Conservation (phyloP, 2,329 filamentous ascomycete species). For the Furcasterigmium sp. region DNA sequence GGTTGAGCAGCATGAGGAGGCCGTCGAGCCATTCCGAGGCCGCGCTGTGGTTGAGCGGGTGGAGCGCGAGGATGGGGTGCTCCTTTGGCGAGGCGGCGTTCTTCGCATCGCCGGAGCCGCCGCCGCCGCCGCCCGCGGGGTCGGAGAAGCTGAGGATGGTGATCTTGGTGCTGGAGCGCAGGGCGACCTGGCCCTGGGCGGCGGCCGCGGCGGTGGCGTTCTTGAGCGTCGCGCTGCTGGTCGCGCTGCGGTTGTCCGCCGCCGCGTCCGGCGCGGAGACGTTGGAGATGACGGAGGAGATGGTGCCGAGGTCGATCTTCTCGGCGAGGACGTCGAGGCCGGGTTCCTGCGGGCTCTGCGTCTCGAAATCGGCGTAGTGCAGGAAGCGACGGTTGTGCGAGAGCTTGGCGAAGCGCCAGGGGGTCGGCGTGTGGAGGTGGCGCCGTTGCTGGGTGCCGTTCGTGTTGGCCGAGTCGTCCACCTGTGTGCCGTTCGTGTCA, state of each 20-base stretch:
- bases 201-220: conserved; percentile 13
- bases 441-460: conserved; percentile 20
- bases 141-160: conserved; percentile 74
- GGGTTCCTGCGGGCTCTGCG: conserved; percentile 59
- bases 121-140: conserved; percentile 19
- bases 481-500: conserved; percentile 21
- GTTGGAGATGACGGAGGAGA: conserved; percentile 92
- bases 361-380: conserved; percentile 81
- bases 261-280: conserved; percentile 61
- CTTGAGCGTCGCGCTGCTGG: conserved; percentile 36
- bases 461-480: background rate
- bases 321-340: conserved; percentile 68
- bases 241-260: conserved; percentile 36
- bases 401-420: conserved; percentile 80
- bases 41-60: conserved; percentile 72
- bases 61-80: conserved; percentile 70
- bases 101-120: conserved; percentile 29
- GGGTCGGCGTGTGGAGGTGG: conserved; percentile 40
- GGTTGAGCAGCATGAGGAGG: conserved; percentile 87
- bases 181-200: conserved; percentile 12
- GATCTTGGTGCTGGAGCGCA: conserved; percentile 70
- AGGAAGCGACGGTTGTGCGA: conserved; percentile 88
- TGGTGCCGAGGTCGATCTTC: conserved; percentile 79
- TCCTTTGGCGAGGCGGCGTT: conserved; percentile 11
- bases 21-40: conserved; percentile 98